phyloP scores from a whole-genome alignment of 2,329 filamentous ascomycete species.

The Epichloe brachyelytri region DNA sequence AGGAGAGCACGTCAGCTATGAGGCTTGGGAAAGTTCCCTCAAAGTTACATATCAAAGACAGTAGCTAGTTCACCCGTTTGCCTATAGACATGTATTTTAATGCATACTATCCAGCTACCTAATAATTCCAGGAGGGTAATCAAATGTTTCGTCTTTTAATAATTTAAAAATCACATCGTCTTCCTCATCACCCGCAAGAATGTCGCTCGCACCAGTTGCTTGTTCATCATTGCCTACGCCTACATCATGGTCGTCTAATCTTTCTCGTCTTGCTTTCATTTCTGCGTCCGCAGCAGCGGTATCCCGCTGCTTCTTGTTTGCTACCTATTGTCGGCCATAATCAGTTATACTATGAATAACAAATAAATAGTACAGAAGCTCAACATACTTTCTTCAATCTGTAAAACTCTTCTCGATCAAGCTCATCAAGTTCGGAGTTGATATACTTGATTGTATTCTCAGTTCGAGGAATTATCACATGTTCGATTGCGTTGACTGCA shows the following conservation, averaged over 20 bases:
- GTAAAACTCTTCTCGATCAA: conserved; percentile 97
- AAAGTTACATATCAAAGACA: conserved; percentile 96
- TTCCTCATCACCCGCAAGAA: conserved; percentile 65
- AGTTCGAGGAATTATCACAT: conserved; percentile 93
- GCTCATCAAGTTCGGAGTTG: conserved; percentile 93
- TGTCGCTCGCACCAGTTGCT: conserved; percentile 38
- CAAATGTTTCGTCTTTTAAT: background rate
- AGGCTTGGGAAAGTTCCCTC: conserved; percentile 64
- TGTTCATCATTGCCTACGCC: conserved; percentile 26
- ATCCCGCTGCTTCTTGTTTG: conserved; percentile 71
- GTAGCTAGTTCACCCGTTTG: conserved; percentile 26
- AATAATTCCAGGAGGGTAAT: background rate
- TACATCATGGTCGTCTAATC: conserved; percentile 16
- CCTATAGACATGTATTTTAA: background rate
- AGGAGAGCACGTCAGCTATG: conserved; percentile 85
- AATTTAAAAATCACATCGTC: conserved; percentile 67
- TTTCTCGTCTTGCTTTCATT: conserved; percentile 59
- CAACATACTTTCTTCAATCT: conserved; percentile 65
- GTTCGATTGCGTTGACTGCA: conserved; percentile 84
- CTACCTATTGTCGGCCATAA: conserved; percentile 34
- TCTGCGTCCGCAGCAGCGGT: conserved; percentile 59
- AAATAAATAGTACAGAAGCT: background rate
- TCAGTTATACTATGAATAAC: background rate
- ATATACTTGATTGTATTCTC: conserved; percentile 99
- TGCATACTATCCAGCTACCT: background rate